Evolutionary conservation across 441 rosid genomes (phyloP).

Genomic region (Populus hybrid): DNA sequence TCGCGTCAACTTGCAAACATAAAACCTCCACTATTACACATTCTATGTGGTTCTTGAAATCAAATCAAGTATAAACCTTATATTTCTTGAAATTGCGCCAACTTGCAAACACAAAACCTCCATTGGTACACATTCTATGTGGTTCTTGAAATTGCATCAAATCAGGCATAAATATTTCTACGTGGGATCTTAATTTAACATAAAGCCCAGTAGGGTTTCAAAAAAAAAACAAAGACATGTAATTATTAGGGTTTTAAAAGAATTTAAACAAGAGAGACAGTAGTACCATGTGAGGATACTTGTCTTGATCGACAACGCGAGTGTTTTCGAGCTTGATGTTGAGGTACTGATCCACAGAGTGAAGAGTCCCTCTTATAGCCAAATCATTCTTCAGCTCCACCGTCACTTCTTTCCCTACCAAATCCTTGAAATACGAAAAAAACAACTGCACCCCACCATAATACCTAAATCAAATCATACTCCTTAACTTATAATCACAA

Average conservation of each 20-base stretch:
- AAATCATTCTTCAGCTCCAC: constrained; percentile 97
- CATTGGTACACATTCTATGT: not conserved
- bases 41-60: not conserved
- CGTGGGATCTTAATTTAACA: no score
- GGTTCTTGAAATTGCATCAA: not conserved
- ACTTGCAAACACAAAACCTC: not conserved
- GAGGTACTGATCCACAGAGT: constrained; percentile 98
- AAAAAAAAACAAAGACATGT: not conserved
- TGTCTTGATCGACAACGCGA: constrained; percentile 98
- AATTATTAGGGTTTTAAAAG: not conserved
- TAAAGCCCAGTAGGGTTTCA: no score
- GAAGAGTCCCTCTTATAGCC: constrained; percentile 96
- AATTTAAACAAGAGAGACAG: not conserved
- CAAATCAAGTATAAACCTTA: not conserved
- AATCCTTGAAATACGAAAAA: constrained; percentile 98
- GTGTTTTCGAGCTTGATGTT: constrained; percentile 99
- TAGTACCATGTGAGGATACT: constrained; percentile 95
- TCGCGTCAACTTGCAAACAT: no score
- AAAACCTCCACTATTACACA: not conserved
- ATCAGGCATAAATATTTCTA: not conserved
- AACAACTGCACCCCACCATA: constrained; percentile 58
- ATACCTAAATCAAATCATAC: not conserved
- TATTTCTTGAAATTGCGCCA: not conserved
- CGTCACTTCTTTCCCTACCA: constrained; percentile 98
- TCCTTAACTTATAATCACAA: not conserved